phyloP scores from a whole-genome alignment of 2,329 filamentous ascomycete species.

The Claviceps digitariae region DNA sequence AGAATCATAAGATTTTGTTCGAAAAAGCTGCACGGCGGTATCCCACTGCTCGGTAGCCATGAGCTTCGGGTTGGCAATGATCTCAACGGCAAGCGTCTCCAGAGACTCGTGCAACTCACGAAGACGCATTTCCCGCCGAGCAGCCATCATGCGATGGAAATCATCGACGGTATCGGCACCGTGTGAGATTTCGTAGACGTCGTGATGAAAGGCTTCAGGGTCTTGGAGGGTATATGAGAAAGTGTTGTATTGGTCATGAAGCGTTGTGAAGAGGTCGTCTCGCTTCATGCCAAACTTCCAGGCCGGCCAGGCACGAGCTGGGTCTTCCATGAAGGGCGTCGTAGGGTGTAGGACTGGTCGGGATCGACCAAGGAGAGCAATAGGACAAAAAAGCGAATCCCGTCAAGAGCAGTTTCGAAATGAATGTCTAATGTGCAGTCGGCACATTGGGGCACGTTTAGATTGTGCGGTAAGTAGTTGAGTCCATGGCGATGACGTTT shows the following conservation, averaged over 20 bases:
- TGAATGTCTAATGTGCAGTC: conserved; percentile 2
- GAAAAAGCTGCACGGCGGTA: conserved; percentile 43
- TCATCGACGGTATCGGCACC: conserved; percentile 36
- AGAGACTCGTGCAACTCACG: conserved; percentile 41
- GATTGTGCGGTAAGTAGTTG: conserved; percentile 4
- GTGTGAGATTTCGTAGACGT: conserved; percentile 44
- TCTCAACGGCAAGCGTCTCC: conserved; percentile 44
- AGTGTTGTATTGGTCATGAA: conserved; percentile 48
- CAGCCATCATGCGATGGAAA: conserved; percentile 39
- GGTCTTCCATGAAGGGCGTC: conserved; percentile 37
- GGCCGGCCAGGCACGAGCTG: conserved; percentile 39
- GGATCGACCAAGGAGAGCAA: background rate
- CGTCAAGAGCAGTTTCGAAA: conserved; percentile 1
- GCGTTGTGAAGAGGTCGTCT: conserved; percentile 41
- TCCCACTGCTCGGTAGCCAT: conserved; percentile 48
- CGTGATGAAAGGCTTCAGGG: conserved; percentile 46
- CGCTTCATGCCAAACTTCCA: conserved; percentile 52
- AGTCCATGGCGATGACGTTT: conserved; percentile 10
- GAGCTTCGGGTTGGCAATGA: conserved; percentile 44
- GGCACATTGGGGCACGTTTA: conserved; percentile 6
- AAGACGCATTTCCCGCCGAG: conserved; percentile 39
- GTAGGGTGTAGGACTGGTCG: background rate
- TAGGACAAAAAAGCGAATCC: background rate
- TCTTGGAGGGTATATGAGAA: conserved; percentile 42
- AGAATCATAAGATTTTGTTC: conserved; percentile 44